Percentiles rank a stretch among this genome's conserved stretches.
phyloP scores from a whole-genome alignment of 306 rosid species.

The Abrus pulchellus region DNA sequence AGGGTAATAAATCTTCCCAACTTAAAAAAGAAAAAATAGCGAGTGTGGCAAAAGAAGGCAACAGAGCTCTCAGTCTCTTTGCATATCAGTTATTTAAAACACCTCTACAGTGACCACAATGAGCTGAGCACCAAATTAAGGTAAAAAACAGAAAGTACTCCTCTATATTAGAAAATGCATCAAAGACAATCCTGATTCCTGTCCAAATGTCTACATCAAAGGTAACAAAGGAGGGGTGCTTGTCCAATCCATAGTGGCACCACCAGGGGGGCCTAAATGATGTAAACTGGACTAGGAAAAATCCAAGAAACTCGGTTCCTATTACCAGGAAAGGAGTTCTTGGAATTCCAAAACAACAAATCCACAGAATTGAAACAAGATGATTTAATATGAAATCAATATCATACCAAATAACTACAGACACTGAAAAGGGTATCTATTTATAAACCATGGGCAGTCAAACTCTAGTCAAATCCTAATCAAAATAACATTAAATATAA shows the following conservation, averaged over 20 bases:
- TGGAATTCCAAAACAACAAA: background rate
- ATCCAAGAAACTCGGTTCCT: background rate
- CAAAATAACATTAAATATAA: slow-evolving; percentile 26
- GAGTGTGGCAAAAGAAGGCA: background rate
- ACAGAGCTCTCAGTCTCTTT: background rate
- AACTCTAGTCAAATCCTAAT: background rate
- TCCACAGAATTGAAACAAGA: background rate
- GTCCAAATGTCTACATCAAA: background rate
- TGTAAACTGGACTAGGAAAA: background rate
- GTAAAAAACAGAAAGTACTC: background rate
- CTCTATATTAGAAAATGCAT: background rate
- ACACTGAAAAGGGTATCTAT: background rate
- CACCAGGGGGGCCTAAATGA: background rate
- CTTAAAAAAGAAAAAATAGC: background rate
- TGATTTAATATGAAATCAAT: background rate
- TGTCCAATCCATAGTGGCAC: slow-evolving; percentile 3
- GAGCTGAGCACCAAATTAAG: background rate
- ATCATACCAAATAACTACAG: background rate
- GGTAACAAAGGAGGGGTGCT: slow-evolving; percentile 11
- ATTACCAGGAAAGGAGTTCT: background rate
- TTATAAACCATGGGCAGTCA: background rate
- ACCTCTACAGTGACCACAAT: background rate
- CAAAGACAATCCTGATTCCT: background rate
- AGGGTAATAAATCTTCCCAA: too few species aligned
- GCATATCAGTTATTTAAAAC: background rate